These are phyloP conservation scores for Bipolaris bicolor DNA, from an alignment of 2,329 filamentous ascomycete species.

Conservation along the genomic window DNA sequence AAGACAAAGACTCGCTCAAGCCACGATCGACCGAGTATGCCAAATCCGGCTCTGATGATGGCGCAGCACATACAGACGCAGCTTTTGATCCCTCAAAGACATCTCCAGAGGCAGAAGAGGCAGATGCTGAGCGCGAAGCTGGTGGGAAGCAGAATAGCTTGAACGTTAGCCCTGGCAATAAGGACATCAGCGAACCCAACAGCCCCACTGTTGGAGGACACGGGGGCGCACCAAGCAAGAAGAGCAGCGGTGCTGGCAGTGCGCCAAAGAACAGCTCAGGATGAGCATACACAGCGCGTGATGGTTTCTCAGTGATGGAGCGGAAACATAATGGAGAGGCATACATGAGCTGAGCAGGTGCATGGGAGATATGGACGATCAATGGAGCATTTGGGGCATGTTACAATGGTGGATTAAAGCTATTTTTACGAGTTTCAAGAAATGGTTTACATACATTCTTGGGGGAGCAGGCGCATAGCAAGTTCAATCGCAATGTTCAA, in stretches of 20 bases:
- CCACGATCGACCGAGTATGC: conserved; percentile 70
- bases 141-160: conserved; percentile 50
- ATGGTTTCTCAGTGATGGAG: not conserved
- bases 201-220: conserved; percentile 47
- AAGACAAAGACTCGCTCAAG: conserved; percentile 65
- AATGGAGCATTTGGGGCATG: not conserved
- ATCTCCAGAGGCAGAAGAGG: conserved; percentile 66
- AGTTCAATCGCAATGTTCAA: no score
- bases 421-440: not conserved
- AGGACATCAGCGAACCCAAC: conserved; percentile 60
- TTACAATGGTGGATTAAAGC: not conserved
- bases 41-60: conserved; percentile 68
- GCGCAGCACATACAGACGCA: conserved; percentile 61
- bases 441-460: not conserved
- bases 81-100: conserved; percentile 75
- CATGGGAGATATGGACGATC: not conserved
- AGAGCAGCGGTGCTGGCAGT: conserved; percentile 46
- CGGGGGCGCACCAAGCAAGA: conserved; percentile 43
- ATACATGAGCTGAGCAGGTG: not conserved
- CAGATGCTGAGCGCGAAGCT: conserved; percentile 45
- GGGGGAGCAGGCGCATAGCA: no score
- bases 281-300: not conserved
- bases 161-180: conserved; percentile 67
- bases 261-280: conserved; percentile 43
- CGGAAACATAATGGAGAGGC: not conserved